Evolutionary conservation across 768 basidiomycete genomes (phyloP).

Genomic region (Candolleomyces eurysporus): DNA sequence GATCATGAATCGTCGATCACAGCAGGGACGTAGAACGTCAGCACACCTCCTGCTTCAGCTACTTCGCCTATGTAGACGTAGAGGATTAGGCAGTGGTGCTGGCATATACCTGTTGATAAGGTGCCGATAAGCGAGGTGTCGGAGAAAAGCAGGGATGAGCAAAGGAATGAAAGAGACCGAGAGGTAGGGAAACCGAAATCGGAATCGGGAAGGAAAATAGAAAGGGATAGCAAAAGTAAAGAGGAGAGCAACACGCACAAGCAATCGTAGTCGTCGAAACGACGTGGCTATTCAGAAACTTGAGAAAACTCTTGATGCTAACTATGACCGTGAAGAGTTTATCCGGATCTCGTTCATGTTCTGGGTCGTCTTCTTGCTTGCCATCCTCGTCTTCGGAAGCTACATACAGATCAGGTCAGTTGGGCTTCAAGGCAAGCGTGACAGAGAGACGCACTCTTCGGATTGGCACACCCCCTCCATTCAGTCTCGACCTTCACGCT

Average conservation of each 20-base stretch:
- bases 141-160: neutral
- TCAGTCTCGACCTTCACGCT: conserved; percentile 75
- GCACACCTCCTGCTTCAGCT: conserved; percentile 74
- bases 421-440: neutral
- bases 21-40: conserved; percentile 87
- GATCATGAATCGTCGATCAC: conserved; percentile 52
- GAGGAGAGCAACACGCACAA: conserved; percentile 45
- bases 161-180: neutral
- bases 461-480: conserved; percentile 74
- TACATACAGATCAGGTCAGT: neutral
- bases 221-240: neutral
- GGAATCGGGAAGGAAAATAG: neutral
- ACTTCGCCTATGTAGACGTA: conserved; percentile 88
- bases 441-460: conserved; percentile 38
- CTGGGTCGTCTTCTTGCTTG: conserved; percentile 29
- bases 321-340: conserved; percentile 65
- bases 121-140: neutral
- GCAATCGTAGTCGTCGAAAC: conserved; percentile 85
- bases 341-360: conserved; percentile 51
- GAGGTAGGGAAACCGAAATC: neutral
- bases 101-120: conserved; percentile 63
- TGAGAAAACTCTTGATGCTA: conserved; percentile 72
- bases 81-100: conserved; percentile 79
- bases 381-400: conserved; percentile 3
- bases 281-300: conserved; percentile 77